Evolutionary conservation across 768 basidiomycete species (phyloP).

Genomic region (Chalciporus piperatus): DNA sequence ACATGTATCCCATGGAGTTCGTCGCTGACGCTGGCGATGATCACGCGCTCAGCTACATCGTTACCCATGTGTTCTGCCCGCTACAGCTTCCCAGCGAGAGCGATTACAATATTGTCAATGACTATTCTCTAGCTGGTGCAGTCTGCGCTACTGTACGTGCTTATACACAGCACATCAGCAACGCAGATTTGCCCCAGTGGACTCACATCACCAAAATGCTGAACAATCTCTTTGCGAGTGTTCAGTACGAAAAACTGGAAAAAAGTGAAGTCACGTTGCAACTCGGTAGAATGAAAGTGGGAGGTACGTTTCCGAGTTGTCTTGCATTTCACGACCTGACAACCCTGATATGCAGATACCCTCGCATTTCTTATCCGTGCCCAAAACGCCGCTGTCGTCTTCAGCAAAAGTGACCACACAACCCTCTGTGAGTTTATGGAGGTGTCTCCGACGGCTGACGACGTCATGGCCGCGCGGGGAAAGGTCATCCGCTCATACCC

Average conservation of each 20-base stretch:
- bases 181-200: background rate
- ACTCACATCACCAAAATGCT: constrained; percentile 2
- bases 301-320: background rate
- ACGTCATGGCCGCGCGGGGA: constrained; percentile 34
- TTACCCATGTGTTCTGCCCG: constrained; percentile 9
- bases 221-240: background rate
- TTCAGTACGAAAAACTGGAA: background rate
- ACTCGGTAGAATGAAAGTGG: background rate
- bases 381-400: constrained; percentile 44
- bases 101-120: background rate
- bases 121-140: background rate
- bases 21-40: too few species aligned
- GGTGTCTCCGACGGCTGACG: constrained; percentile 29
- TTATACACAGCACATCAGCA: background rate
- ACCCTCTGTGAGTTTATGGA: constrained; percentile 43
- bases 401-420: constrained; percentile 21
- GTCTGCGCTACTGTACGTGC: constrained; percentile 1
- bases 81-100: background rate
- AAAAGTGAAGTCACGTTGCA: background rate
- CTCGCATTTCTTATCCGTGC: constrained; percentile 35
- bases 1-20: too few species aligned
- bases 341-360: constrained; percentile 25
- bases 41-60: background rate
- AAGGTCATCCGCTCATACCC: constrained; percentile 42
- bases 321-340: background rate